phyloP scores from a whole-genome alignment of 139 green algal genomes.

The Chlamydomonas sp. region DNA sequence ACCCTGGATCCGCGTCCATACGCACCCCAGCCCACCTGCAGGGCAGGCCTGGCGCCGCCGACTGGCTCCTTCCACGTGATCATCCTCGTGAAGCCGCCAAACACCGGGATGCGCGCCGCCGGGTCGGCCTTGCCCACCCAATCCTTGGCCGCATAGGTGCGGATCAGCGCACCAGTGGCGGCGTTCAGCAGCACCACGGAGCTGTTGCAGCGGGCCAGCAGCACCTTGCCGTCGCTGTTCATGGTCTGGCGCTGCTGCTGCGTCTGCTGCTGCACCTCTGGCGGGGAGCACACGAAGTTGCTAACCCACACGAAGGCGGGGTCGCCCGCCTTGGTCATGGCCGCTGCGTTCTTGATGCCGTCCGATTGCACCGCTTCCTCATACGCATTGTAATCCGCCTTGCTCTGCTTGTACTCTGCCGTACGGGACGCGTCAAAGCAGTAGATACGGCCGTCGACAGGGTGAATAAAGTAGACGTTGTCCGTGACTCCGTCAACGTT shows the following conservation, averaged over 20 bases:
- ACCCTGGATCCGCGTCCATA: not conserved
- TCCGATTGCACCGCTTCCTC: no score
- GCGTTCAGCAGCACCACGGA: slow-evolving; percentile 7
- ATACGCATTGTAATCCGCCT: no score
- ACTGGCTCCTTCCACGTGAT: not conserved
- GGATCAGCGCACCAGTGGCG: not conserved
- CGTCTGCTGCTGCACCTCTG: no score
- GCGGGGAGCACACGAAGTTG: no score
- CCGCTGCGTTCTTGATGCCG: no score
- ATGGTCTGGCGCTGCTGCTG: not conserved
- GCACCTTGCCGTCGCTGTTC: not conserved
- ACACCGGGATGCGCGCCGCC: not conserved
- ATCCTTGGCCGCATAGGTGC: not conserved
- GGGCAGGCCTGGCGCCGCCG: not conserved
- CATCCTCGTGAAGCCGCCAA: slow-evolving; percentile 1
- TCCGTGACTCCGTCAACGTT: slow-evolving; percentile 9
- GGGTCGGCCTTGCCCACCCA: not conserved
- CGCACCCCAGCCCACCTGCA: not conserved
- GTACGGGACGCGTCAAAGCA: not conserved
- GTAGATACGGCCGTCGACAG: not conserved
- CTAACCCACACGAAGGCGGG: no score
- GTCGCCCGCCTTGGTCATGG: no score
- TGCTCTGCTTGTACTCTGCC: no score
- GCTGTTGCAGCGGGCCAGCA: slow-evolving; percentile 22
- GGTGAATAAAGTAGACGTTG: slow-evolving; percentile 16